Percentiles rank a stretch among this genome's conserved stretches.
Conservation (phyloP, 2,329 filamentous ascomycete genomes). For the Incumbomyces delicatus region DNA sequence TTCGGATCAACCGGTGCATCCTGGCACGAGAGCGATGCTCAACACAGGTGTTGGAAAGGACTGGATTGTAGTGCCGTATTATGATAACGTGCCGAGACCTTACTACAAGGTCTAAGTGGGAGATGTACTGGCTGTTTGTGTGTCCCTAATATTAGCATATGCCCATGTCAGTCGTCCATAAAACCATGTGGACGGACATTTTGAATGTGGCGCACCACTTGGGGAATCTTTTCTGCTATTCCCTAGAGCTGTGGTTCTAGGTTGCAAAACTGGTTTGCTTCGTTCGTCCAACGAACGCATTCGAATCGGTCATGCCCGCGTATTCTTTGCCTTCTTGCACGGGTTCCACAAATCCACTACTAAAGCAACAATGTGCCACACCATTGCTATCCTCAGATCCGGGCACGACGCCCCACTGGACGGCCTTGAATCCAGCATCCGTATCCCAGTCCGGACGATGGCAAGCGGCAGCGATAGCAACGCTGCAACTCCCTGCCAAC, state of each 20-base stretch:
- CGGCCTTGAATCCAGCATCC: slow-evolving; percentile 13
- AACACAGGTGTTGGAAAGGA: slow-evolving; percentile 32
- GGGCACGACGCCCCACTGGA: slow-evolving; percentile 22
- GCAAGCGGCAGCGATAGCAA: slow-evolving; percentile 27
- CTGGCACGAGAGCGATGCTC: slow-evolving; percentile 30
- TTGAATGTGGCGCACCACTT: too few relatives aligned
- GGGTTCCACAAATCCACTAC: slow-evolving; percentile 14
- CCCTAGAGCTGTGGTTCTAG: too few relatives aligned
- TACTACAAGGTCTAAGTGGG: slow-evolving; percentile 8
- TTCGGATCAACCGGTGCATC: slow-evolving; percentile 24
- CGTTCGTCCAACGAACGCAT: too few relatives aligned
- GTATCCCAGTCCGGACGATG: slow-evolving; percentile 21
- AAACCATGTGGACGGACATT: too few relatives aligned
- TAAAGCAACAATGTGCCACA: slow-evolving; percentile 21
- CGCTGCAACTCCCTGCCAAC: slow-evolving; percentile 25
- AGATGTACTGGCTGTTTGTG: too few relatives aligned
- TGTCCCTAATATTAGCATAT: too few relatives aligned
- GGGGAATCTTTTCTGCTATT: too few relatives aligned
- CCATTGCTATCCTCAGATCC: not conserved
- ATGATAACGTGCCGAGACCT: slow-evolving; percentile 36
- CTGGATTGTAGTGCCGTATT: slow-evolving; percentile 40
- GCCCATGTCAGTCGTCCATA: too few relatives aligned
- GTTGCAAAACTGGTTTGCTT: too few relatives aligned
- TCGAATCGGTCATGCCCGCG: not conserved
- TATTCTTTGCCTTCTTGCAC: slow-evolving; percentile 14